phyloP scores from a whole-genome alignment of 2,329 filamentous ascomycete species.

The Didymella arachidicola region DNA sequence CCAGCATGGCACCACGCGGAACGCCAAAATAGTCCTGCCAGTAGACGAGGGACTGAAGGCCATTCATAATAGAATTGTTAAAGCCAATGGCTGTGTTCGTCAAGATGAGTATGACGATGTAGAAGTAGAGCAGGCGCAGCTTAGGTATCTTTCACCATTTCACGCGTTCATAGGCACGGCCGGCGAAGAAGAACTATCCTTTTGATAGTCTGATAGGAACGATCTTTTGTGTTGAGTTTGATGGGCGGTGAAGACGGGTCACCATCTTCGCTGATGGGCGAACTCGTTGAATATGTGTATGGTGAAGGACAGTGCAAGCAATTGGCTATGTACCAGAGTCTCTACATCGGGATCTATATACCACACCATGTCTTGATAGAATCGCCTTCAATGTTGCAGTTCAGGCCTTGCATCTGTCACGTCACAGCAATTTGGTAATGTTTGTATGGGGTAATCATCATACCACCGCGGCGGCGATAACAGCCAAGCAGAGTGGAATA shows the following conservation, averaged over 20 bases:
- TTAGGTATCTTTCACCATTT: background rate
- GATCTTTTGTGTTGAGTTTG: background rate
- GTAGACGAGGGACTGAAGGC: background rate
- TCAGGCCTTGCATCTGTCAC: background rate
- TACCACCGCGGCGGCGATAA: background rate
- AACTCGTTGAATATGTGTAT: background rate
- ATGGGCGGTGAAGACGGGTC: background rate
- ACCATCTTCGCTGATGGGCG: background rate
- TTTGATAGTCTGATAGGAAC: background rate
- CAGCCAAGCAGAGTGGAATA: background rate
- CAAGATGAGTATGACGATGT: background rate
- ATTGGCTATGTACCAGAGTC: background rate
- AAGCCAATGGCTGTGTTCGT: background rate
- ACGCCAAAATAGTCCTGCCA: background rate
- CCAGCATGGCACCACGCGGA: background rate
- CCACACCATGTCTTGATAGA: background rate
- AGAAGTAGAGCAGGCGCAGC: background rate
- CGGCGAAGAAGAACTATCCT: background rate
- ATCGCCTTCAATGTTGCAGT: background rate
- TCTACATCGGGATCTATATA: background rate
- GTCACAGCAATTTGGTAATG: background rate
- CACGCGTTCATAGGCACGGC: background rate
- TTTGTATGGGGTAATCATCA: background rate
- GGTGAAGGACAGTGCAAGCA: background rate
- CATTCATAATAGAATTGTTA: background rate